A percentile compares a stretch with the other conserved stretches of the same genome.
These are phyloP conservation scores for Circinella umbellata DNA, from an alignment of 371 early-diverging fungal species.

Conservation along the genomic window DNA sequence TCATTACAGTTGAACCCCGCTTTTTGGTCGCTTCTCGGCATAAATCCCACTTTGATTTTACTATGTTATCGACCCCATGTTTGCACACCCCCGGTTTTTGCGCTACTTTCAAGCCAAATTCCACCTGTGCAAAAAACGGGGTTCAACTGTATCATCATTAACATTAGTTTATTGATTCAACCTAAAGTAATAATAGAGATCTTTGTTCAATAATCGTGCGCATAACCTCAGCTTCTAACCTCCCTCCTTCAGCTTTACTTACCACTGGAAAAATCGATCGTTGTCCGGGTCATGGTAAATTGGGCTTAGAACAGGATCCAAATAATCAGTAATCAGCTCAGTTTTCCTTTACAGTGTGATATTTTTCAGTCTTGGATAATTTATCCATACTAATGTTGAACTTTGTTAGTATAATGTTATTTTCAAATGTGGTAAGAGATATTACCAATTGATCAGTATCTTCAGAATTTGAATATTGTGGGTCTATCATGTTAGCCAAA, in stretches of 20 bases:
- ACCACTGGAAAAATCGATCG: constrained; percentile 7
- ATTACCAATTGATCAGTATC: constrained; percentile 5
- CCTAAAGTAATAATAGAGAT: constrained; percentile 7
- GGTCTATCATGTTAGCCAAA: not conserved
- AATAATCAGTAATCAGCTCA: constrained; percentile 12
- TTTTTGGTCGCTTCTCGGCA: too few relatives aligned
- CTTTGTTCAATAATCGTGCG: not conserved
- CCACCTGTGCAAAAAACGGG: too few relatives aligned
- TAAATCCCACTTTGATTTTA: too few relatives aligned
- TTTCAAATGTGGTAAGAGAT: not conserved
- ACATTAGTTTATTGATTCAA: constrained; percentile 3
- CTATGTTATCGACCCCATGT: too few relatives aligned
- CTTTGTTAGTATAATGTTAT: not conserved
- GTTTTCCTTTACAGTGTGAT: not conserved
- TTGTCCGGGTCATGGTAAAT: constrained; percentile 11
- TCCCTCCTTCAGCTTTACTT: not conserved
- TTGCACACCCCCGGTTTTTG: too few relatives aligned
- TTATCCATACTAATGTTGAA: constrained; percentile 2
- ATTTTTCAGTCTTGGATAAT: not conserved
- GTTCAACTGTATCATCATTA: not conserved
- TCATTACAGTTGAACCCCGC: too few relatives aligned
- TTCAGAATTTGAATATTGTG: not conserved
- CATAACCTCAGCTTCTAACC: not conserved
- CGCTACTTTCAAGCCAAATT: too few relatives aligned
- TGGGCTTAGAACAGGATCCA: constrained; percentile 14